Evolutionary conservation across 2,329 filamentous ascomycete species (phyloP), one percentile per base, ranked within the genome.

Genomic region (Dactylellina drechsleri): DNA sequence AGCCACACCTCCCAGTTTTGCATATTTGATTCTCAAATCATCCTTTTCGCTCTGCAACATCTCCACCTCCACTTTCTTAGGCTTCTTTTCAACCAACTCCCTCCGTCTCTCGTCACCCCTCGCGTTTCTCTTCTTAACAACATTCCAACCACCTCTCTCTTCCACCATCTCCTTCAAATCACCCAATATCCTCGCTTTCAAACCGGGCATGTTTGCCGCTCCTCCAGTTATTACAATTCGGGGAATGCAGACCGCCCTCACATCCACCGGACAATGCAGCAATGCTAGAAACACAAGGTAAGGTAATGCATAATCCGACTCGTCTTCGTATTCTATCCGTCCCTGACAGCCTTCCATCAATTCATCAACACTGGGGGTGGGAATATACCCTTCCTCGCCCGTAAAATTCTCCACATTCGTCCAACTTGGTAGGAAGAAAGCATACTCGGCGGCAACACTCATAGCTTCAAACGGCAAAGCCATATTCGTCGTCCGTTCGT

Each of bases 181-280:
- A 67, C 90, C 87, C 36, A 97, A 82, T 43, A 97, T 86, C 26
- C 94, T 88, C 23, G 86, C 85, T 77, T 92, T 92, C 26, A 99
- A 83, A 0, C 95, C 95, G 0, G 93, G 86, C 7, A 97, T 88
- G 26, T 87, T 87, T 4, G 92, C 89, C 56, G 91, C 91, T 1
- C 92, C 92, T 36, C 95, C 95, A 0, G 90, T 90, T 79, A 99
- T 91, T 15, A 97, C 85, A 53, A 98, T 91, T 45, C 94, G 91
- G 0, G 93, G 89, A 89, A 97, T 95, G 81, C 94, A 97, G 3
- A 90, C 83, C 0, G 91, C 90, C 23, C 95, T 89, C 2, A 93
- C 89, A 81, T 99, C 95, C 2, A 94, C 83, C 0, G 93, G 91
- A 0, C 97, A 84, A 6, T 88, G 85, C 0, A 96, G 84, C 0